Conservation (phyloP, 2,329 filamentous ascomycete genomes). For the Xylaria sp. region DNA sequence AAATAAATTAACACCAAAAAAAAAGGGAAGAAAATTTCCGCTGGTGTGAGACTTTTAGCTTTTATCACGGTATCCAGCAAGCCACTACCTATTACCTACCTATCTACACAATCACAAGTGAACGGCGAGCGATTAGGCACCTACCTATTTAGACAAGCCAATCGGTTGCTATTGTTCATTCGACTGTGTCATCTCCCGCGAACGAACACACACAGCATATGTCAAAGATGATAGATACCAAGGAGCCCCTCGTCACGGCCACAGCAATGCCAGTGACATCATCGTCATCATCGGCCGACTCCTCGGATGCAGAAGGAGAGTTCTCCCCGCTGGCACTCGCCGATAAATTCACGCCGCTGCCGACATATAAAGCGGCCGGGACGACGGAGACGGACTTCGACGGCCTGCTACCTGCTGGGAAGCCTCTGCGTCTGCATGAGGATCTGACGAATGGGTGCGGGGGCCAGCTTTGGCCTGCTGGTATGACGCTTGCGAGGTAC, state of each 20-base stretch:
- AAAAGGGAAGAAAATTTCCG: background rate
- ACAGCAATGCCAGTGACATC: slow-evolving; percentile 7
- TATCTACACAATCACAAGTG: background rate
- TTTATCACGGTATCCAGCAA: slow-evolving; percentile 1
- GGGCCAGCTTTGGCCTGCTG: slow-evolving; percentile 93
- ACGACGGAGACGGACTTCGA: slow-evolving; percentile 72
- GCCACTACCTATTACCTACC: background rate
- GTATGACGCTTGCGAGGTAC: slow-evolving; percentile 87
- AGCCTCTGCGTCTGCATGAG: slow-evolving; percentile 80
- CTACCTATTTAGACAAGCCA: background rate
- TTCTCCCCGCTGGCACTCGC: slow-evolving; percentile 63
- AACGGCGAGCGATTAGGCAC: background rate
- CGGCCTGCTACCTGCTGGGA: slow-evolving; percentile 68
- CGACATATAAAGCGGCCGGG: slow-evolving; percentile 65
- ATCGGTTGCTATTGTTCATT: too few relatives aligned
- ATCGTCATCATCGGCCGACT: slow-evolving; percentile 13
- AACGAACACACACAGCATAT: background rate
- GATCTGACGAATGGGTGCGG: slow-evolving; percentile 90
- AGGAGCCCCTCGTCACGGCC: slow-evolving; percentile 22
- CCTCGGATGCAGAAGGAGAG: slow-evolving; percentile 42
- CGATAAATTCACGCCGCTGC: slow-evolving; percentile 68
- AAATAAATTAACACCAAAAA: background rate
- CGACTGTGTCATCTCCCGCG: background rate
- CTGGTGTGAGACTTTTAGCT: background rate
- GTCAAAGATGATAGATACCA: slow-evolving; percentile 21